A percentile compares a stretch with the other conserved stretches of the same genome.
Evolutionary conservation across 225 moss, liverwort and hornwort species (phyloP).

Genomic region (Climacium dendroides): DNA sequence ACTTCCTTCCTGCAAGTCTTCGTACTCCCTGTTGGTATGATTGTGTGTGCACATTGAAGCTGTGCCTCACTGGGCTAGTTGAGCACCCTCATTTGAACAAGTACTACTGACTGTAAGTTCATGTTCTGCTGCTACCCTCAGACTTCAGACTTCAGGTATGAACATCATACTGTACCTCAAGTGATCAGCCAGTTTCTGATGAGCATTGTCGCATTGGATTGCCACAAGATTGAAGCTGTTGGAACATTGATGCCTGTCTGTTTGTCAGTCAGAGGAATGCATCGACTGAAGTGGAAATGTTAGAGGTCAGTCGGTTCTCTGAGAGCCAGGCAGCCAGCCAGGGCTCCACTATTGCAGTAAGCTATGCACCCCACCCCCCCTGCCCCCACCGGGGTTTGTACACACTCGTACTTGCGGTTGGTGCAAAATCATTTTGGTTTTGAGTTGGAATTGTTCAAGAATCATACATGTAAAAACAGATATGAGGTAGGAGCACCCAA

Average conservation of each 20-base stretch:
- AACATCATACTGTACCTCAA: not conserved
- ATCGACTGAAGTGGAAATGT: not conserved
- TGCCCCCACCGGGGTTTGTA: not conserved
- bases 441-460: no score
- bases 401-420: not conserved
- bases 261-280: not conserved
- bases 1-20: not conserved
- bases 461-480: no score
- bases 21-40: not conserved
- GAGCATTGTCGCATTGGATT: not conserved
- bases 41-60: not conserved
- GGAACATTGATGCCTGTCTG: not conserved
- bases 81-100: not conserved
- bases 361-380: no score
- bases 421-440: not conserved
- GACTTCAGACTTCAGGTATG: not conserved
- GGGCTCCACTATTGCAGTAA: not conserved
- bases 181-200: no score
- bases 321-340: no score
- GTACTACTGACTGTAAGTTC: not conserved
- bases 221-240: not conserved
- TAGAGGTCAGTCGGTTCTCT: not conserved
- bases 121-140: not conserved
- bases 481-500: no score
- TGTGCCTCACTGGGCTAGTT: not conserved